phyloP scores from a whole-genome alignment of 2,329 filamentous ascomycete species.

The Simplicillium aogashimaense region DNA sequence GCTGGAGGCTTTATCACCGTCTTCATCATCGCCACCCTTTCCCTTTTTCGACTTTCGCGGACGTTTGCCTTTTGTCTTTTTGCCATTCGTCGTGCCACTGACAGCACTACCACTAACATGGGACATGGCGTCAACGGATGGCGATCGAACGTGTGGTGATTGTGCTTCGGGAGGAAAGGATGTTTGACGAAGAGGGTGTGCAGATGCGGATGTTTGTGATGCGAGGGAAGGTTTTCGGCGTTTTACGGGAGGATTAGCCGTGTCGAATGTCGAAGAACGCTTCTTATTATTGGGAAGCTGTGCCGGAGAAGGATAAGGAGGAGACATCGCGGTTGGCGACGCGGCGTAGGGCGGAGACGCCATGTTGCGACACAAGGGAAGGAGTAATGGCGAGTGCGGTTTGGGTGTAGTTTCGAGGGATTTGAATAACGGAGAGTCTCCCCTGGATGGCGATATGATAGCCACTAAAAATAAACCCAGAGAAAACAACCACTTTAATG shows the following conservation, averaged over 20 bases:
- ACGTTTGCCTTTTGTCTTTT: conserved; percentile 46
- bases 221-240: conserved; percentile 62
- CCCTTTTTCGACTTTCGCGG: conserved; percentile 50
- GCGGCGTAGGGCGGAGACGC: conserved; percentile 45
- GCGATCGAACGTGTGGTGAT: conserved; percentile 51
- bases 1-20: conserved; percentile 33
- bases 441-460: too few relatives aligned
- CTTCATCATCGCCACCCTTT: conserved; percentile 30
- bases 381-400: conserved; percentile 13
- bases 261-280: conserved; percentile 44
- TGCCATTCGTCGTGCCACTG: conserved; percentile 27
- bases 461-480: too few relatives aligned
- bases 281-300: conserved; percentile 46
- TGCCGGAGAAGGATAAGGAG: conserved; percentile 40
- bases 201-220: conserved; percentile 42
- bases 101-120: conserved; percentile 52
- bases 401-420: neutral
- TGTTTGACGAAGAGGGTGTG: conserved; percentile 68
- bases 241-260: conserved; percentile 43
- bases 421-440: too few relatives aligned
- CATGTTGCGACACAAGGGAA: conserved; percentile 21
- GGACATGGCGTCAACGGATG: conserved; percentile 51
- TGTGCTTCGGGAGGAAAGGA: conserved; percentile 61
- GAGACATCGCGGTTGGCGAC: conserved; percentile 44
- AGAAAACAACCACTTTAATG: too few relatives aligned